Base-by-base conservation (phyloP, 306 rosid genomes). In the Cucurbita argyrosperma region DNA sequence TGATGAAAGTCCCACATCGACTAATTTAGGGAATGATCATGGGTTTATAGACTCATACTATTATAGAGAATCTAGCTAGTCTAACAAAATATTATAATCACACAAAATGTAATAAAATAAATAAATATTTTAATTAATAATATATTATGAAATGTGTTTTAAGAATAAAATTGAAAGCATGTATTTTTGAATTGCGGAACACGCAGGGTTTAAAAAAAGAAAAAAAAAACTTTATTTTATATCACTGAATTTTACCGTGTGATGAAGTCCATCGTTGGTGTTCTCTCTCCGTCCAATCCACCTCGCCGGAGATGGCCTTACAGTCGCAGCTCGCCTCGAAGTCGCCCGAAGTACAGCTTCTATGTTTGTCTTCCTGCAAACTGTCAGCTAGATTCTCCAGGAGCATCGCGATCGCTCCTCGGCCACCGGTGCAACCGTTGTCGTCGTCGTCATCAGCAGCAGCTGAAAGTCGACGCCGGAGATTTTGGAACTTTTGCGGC, bases 241-340 rank as follows among this genome's bases (percentile, higher is more conserved):
- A 61, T 61, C 12, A 0, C 9, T 37, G 13, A 3, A 6, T 60
- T 59, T 26, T 30, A 26, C 18, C 3, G 0, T 5, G 47, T 38
- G 46, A 38, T 66, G 72, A 19, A 19, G 72, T 21, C 54, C 5
- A 13, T n/a, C 35, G 21, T 15, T n/a, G 13, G n/a, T 40, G 4
- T 12, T 55, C 74, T 9, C 16, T 65, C 23, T 35, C 53, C 56
- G 14, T 1, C 43, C 21, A 52, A 58, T 23, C 43, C 21, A 56
- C 40, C 50, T 55, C 58, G 21, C 67, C 79, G 58, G 66, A 50
- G 59, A 86, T 81, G 87, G 72, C 81, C 4, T 70, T 73, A 7
- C 52, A 56, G 60, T 70, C 73, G 4, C 52, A 56, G 55, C 76
- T 54, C 53, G 26, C 72, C 5, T 30, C 72, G 8, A 38, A 59